phyloP scores from a whole-genome alignment of 164 flowering plant species.

The Warburgia ugandensis region DNA sequence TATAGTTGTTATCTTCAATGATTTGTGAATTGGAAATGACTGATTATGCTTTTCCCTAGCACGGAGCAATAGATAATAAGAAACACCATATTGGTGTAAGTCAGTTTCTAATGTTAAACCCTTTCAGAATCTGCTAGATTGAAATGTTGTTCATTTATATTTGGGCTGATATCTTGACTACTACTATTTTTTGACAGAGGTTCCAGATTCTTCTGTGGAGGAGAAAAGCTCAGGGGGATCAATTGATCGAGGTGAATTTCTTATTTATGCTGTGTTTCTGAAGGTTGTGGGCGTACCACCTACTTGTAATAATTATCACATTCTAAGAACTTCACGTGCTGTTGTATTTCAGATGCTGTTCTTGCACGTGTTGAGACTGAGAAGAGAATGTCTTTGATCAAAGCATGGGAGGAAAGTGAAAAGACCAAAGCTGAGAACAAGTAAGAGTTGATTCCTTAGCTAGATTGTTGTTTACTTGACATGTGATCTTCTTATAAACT shows the following conservation, averaged over 20 bases:
- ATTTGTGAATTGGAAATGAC: too few relatives aligned
- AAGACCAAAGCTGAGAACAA: conserved; percentile 79
- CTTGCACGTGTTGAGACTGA: conserved; percentile 64
- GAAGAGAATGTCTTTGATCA: conserved; percentile 65
- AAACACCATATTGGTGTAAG: too few relatives aligned
- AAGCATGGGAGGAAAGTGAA: conserved; percentile 94
- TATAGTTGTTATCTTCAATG: too few relatives aligned
- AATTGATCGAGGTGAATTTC: conserved; percentile 50
- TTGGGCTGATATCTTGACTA: too few relatives aligned
- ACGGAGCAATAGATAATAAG: too few relatives aligned
- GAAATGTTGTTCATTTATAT: too few relatives aligned
- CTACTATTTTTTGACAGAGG: conserved; percentile 33
- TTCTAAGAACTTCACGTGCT: neutral
- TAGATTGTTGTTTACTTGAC: too few relatives aligned
- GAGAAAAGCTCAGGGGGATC: conserved; percentile 51
- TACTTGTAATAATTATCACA: neutral
- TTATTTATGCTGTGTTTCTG: neutral
- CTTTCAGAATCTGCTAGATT: too few relatives aligned
- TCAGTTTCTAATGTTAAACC: too few relatives aligned
- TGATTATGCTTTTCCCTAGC: too few relatives aligned
- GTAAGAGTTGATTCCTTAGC: conserved; percentile 30
- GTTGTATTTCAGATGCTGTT: conserved; percentile 47
- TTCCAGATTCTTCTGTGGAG: conserved; percentile 34
- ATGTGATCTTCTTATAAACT: too few relatives aligned
- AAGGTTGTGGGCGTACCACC: neutral